These are phyloP conservation scores for Shiraia sp. DNA, from an alignment of 2,329 filamentous ascomycete species.

Conservation along the genomic window DNA sequence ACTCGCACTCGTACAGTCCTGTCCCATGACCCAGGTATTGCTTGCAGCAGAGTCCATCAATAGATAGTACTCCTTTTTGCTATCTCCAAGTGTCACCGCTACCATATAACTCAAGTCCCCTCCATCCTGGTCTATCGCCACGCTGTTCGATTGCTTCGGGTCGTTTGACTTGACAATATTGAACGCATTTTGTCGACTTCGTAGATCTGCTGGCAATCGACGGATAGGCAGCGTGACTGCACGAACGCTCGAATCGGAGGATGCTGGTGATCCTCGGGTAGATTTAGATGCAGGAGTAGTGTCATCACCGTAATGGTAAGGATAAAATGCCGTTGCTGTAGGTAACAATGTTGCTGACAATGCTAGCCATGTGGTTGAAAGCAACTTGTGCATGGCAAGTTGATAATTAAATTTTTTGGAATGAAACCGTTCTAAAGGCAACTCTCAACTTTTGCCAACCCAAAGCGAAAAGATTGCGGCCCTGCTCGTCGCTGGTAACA, in stretches of 20 bases:
- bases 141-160: conserved; percentile 48
- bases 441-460: too few species aligned
- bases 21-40: conserved; percentile 83
- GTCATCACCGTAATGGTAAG: conserved; percentile 27
- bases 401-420: too few species aligned
- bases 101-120: conserved; percentile 60
- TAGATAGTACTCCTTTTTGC: conserved; percentile 56
- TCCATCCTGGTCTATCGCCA: conserved; percentile 59
- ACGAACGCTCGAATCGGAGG: conserved; percentile 2
- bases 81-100: conserved; percentile 54
- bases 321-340: conserved; percentile 40
- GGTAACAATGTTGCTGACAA: conserved; percentile 30
- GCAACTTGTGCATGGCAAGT: conserved; percentile 34
- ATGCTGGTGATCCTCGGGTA: conserved; percentile 7
- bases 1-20: conserved; percentile 66
- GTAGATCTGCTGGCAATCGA: conserved; percentile 33
- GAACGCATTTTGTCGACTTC: conserved; percentile 53
- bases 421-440: too few species aligned
- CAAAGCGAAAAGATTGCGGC: too few species aligned
- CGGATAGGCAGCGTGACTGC: conserved; percentile 34
- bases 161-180: conserved; percentile 43
- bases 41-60: conserved; percentile 60
- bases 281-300: conserved; percentile 6
- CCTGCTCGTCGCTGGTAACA: too few species aligned
- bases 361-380: conserved; percentile 26